A percentile compares a stretch with the other conserved stretches of the same genome.
Conservation (phyloP, 768 basidiomycete genomes). For the Lanmaoa rubissima region DNA sequence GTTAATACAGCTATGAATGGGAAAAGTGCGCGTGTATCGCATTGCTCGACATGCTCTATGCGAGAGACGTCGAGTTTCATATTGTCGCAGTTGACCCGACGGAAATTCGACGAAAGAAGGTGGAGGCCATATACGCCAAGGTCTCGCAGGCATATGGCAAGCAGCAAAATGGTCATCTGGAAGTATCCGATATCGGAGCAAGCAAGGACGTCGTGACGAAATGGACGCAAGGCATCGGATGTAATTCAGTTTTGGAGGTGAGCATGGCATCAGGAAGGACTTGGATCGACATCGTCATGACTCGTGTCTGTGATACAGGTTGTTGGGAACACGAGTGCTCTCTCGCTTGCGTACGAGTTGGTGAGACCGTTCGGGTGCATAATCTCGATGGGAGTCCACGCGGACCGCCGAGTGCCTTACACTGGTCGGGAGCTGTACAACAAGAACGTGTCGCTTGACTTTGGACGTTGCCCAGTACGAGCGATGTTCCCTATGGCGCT, state of each 20-base stretch:
- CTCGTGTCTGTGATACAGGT: constrained; percentile 39
- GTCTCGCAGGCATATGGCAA: constrained; percentile 42
- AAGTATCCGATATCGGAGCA: constrained; percentile 49
- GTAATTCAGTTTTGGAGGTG: constrained; percentile 69
- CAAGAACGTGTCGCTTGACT: constrained; percentile 78
- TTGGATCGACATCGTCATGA: background rate
- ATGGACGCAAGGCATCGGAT: constrained; percentile 59
- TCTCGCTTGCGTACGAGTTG: constrained; percentile 64
- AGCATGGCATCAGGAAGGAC: constrained; percentile 2
- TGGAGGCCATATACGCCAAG: constrained; percentile 53
- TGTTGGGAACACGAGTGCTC: constrained; percentile 65
- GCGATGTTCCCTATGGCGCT: constrained; percentile 74
- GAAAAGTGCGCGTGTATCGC: constrained; percentile 58
- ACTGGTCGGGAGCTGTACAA: constrained; percentile 58
- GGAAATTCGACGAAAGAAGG: constrained; percentile 55
- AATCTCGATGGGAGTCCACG: constrained; percentile 72
- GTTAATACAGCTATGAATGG: background rate
- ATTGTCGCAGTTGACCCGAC: constrained; percentile 66
- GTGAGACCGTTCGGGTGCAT: constrained; percentile 76
- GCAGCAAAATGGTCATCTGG: constrained; percentile 40
- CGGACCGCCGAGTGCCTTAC: constrained; percentile 51
- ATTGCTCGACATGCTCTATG: constrained; percentile 58
- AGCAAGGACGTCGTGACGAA: constrained; percentile 46
- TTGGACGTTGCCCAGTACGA: constrained; percentile 79
- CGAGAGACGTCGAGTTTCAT: constrained; percentile 44